A percentile compares a stretch with the other conserved stretches of the same genome.
Evolutionary conservation across 139 green algal species (phyloP).

Genomic region (Ostreobium quekettii): DNA sequence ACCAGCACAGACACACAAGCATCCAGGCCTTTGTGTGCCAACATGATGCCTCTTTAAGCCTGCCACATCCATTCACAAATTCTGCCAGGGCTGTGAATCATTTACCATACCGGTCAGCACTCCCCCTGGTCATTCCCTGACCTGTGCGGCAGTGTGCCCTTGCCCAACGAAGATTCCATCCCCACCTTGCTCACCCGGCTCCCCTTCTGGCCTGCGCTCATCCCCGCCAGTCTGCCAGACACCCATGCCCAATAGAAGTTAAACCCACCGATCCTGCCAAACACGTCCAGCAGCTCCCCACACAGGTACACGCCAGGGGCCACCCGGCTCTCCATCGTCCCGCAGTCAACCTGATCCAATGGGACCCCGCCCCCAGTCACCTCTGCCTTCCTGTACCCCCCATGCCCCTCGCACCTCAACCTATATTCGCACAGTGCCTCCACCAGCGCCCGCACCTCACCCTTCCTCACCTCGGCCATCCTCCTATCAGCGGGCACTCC

Average conservation of each 20-base stretch:
- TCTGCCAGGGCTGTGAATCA: no score
- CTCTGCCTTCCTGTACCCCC: conserved; percentile 70
- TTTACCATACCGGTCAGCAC: no score
- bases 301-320: conserved; percentile 59
- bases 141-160: no score
- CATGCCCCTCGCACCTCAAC: conserved; percentile 43
- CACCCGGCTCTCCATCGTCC: conserved; percentile 59
- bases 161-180: no score
- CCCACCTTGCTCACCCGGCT: no score
- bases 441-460: conserved; percentile 46
- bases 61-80: no score
- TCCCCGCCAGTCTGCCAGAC: conserved; percentile 57
- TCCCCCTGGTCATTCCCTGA: no score
- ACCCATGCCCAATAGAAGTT: conserved; percentile 91
- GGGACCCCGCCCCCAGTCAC: conserved; percentile 78
- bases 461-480: conserved; percentile 33
- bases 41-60: no score
- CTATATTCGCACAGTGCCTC: conserved; percentile 44
- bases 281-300: conserved; percentile 80
- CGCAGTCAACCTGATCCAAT: conserved; percentile 58
- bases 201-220: conserved; percentile 45
- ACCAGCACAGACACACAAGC: no score
- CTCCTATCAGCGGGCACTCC: conserved; percentile 23
- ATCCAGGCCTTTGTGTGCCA: no score
- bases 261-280: conserved; percentile 86